Conservation (phyloP, 2,329 filamentous ascomycete species). For the Penicillium fuscoglaucum region DNA sequence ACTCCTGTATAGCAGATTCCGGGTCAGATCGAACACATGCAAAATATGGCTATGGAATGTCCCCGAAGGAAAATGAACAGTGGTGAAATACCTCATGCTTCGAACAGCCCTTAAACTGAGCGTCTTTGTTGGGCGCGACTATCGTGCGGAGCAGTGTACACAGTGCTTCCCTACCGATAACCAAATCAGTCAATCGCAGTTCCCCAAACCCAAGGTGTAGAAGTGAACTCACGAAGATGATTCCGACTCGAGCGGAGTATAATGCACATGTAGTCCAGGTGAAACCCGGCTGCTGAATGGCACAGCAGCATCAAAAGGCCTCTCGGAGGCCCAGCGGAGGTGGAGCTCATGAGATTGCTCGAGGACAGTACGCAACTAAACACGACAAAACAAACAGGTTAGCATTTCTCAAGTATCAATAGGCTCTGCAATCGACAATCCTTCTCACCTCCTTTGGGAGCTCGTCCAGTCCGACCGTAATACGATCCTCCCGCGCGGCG, state of each 20-base stretch:
- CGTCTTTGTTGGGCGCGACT: slow-evolving; percentile 48
- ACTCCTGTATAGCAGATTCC: slow-evolving; percentile 42
- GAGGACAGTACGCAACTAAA: slow-evolving; percentile 62
- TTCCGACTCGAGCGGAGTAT: slow-evolving; percentile 56
- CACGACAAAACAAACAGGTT: background rate
- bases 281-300: slow-evolving; percentile 75
- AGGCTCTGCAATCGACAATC: background rate
- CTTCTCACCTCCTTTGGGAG: slow-evolving; percentile 63
- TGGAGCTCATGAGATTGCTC: slow-evolving; percentile 69
- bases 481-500: slow-evolving; percentile 73
- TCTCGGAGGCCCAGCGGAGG: slow-evolving; percentile 71
- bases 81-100: slow-evolving; percentile 46
- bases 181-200: slow-evolving; percentile 9
- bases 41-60: background rate
- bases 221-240: slow-evolving; percentile 35
- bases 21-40: slow-evolving; percentile 1
- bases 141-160: slow-evolving; percentile 60
- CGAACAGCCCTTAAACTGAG: slow-evolving; percentile 52
- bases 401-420: background rate
- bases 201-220: background rate
- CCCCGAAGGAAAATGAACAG: background rate
- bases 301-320: slow-evolving; percentile 58
- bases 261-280: slow-evolving; percentile 79
- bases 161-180: slow-evolving; percentile 47
- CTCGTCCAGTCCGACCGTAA: slow-evolving; percentile 73